Base-by-base conservation (phyloP, 352 stramenopile species). In the Phytopythium kandeliae region DNA sequence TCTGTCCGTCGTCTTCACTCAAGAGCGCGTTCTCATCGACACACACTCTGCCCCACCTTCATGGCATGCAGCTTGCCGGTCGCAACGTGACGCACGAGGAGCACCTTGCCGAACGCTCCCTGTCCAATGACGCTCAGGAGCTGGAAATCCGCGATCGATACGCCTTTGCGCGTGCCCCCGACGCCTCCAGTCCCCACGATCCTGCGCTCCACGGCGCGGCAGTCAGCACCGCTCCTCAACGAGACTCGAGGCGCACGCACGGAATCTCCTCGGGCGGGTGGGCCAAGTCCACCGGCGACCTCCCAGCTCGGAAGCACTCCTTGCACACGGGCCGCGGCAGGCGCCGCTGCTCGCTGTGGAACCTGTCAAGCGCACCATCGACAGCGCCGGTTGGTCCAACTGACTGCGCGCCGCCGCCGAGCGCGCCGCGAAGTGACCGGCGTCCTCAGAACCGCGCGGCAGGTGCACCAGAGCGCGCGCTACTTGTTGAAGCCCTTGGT, bases 121-220 rank as follows among this genome's bases (percentile, higher is more conserved):
- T 91, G 80, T 6, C 80, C 80, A 41, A 99, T 98, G n/a, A 99
- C 93, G 49, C 89, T 97, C 19, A 99, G 73, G 26, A 99, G 65
- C 55, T 98, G 74, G 69, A 99, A 99, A 70, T 99, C 96, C 25
- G 95, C 88, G 13, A 98, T 76, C 19, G 64, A 77, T 24, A 84
- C 70, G 6, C 60, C 60, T 50, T 81, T 81, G 57, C 75, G 71
- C 24, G 63, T 47, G 13, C 44, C 48, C 4, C 38, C 51, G 16
- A 15, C 7, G 3, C 45, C 40, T 51, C 57, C 57, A 24, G 66
- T 67, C 45, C 51, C 69, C 38, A 43, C 52, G 17, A 49, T 30
- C 26, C 21, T 46, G 26, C 21, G 34, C 26, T 25, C 28, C 4
- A 22, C 16, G 31, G n/a, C n/a, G n/a, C n/a, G n/a, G n/a, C n/a